Evolutionary conservation across 768 basidiomycete species (phyloP), one percentile per base, ranked within the genome.

Genomic region (Astraeus odoratus): DNA sequence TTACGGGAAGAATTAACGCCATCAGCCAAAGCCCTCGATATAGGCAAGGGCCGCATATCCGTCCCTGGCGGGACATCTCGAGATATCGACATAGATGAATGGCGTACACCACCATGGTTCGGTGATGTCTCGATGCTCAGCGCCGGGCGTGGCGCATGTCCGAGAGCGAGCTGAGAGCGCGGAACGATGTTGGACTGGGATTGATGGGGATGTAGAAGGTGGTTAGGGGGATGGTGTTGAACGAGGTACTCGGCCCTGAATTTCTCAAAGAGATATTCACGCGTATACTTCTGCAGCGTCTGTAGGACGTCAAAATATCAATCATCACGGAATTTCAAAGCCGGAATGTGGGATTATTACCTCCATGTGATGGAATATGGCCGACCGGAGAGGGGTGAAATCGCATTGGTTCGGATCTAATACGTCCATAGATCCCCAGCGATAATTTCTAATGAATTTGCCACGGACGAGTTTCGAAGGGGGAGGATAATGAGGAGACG

Each of bases 281-380:
- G 76, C 30, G 87, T 90, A 65, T 89, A 89, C 59, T 84, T 83
- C 70, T 86, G 85, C 56, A 94, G 72, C 42, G 83, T 86, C 88
- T 92, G 61, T 48, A 58, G 46, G 60, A 47, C 42, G 46, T 46
- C 40, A 40, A 22, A 42, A 60, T 34, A 42, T 30, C 46, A 55
- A 46, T 34, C 43, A 52, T 29, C 29, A 50, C 54, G 51, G 45
- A 29, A 43, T 29, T 29, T 43, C 34, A 39, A 37, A 44, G 48
- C 34, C 52, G 44, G 42, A 37, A 51, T 46, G 25, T 47, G 44
- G 44, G 44, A 40, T 49, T 59, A 75, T 61, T 69, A 91, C 90
- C 76, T 86, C 80, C 83, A 92, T 86, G 62, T 89, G 86, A 59
- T 87, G 86, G 59, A 92, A 83, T 51, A 95, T 78, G 39, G 86